A percentile compares a stretch with the other conserved stretches of the same genome.
Evolutionary conservation across 2,329 filamentous ascomycete genomes (phyloP).

Genomic region (Drechslerella coelobrocha): DNA sequence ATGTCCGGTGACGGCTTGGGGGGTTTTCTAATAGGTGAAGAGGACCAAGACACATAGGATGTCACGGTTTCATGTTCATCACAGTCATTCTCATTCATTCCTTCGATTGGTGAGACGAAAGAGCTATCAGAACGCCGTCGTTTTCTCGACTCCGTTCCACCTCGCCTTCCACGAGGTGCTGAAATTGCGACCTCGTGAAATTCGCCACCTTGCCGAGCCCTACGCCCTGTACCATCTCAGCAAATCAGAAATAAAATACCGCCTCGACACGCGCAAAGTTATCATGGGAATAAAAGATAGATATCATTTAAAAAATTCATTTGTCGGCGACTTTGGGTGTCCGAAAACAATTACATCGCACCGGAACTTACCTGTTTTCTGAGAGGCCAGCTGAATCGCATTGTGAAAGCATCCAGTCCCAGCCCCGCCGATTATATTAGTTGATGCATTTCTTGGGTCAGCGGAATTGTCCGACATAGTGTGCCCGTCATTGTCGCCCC

Average conservation of each 20-base stretch:
- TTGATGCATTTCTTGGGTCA: constrained; percentile 26
- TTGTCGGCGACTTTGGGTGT: constrained; percentile 35
- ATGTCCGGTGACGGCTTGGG: constrained; percentile 9
- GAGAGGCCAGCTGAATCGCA: constrained; percentile 6
- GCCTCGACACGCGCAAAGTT: constrained; percentile 10
- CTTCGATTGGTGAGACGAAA: constrained; percentile 45
- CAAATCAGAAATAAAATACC: constrained; percentile 39
- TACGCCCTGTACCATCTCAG: constrained; percentile 30
- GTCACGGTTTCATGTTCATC: constrained; percentile 32
- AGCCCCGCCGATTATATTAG: constrained; percentile 11
- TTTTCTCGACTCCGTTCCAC: constrained; percentile 39
- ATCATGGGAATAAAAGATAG: constrained; percentile 13
- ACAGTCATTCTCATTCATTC: constrained; percentile 25
- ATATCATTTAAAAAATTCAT: constrained; percentile 20
- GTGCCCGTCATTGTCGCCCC: constrained; percentile 8
- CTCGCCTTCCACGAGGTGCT: constrained; percentile 10
- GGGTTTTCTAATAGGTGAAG: constrained; percentile 24
- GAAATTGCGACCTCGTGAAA: constrained; percentile 25
- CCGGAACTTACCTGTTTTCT: constrained; percentile 30
- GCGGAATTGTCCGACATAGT: constrained; percentile 21
- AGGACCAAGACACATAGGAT: constrained; percentile 32
- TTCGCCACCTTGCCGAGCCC: constrained; percentile 18
- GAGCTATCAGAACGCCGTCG: constrained; percentile 39
- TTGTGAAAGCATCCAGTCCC: constrained; percentile 11
- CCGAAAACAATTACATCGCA: neutral